These are phyloP conservation scores for Lolium perenne DNA, from an alignment of 176 grass and related monocot genomes.

Conservation along the genomic window DNA sequence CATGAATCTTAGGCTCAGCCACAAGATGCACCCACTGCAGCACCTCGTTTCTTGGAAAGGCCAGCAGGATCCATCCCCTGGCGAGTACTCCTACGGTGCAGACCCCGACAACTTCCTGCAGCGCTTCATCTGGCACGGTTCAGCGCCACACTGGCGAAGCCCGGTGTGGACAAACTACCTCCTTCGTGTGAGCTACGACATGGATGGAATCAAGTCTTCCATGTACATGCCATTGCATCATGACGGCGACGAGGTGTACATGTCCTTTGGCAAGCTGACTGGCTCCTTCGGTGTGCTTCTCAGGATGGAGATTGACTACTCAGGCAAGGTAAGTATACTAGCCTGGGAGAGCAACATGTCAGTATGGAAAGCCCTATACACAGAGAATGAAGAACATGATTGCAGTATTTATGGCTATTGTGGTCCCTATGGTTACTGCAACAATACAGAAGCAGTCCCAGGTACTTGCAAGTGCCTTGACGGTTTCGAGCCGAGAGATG, in stretches of 20 bases:
- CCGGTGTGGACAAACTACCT: constrained; percentile 53
- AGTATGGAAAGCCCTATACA: constrained; percentile 10
- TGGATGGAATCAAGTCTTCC: background rate
- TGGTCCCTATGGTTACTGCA: constrained; percentile 51
- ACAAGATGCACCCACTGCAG: constrained; percentile 24
- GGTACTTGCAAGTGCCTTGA: constrained; percentile 56
- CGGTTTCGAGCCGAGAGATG: constrained; percentile 47
- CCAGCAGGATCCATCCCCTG: constrained; percentile 46
- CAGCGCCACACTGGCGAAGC: constrained; percentile 29
- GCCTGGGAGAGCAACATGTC: constrained; percentile 36
- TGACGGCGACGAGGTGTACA: constrained; percentile 16
- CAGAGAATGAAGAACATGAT: constrained; percentile 14
- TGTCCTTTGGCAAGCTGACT: constrained; percentile 37
- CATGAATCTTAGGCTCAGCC: constrained; percentile 53
- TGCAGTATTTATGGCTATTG: constrained; percentile 49
- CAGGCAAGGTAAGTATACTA: constrained; percentile 46
- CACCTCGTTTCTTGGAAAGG: constrained; percentile 50
- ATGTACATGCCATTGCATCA: constrained; percentile 34
- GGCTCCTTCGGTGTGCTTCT: background rate
- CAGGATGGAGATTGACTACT: constrained; percentile 47
- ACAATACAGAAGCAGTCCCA: constrained; percentile 20
- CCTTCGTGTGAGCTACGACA: background rate
- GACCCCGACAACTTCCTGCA: constrained; percentile 42
- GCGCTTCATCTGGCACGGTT: constrained; percentile 44
- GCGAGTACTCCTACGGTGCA: constrained; percentile 40